Conservation (phyloP, 345 rosid species). For the Noccaea bulbosa region DNA sequence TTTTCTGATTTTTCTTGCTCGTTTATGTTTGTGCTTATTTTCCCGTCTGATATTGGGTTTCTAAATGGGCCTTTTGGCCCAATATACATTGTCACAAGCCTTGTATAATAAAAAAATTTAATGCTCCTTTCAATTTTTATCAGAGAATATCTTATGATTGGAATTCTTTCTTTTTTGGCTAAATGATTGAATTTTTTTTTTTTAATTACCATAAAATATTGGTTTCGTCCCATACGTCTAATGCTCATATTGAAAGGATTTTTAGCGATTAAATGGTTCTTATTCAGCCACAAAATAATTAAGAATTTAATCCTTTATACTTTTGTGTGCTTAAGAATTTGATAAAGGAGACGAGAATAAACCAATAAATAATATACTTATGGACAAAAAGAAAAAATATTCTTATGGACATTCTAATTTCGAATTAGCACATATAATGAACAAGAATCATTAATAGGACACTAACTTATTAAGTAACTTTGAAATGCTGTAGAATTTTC, state of each 20-base stretch:
- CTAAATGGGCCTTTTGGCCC: slow-evolving; percentile 29
- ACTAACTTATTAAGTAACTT: too few relatives aligned
- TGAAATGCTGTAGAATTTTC: too few relatives aligned
- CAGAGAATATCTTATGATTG: neutral
- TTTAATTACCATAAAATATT: too few relatives aligned
- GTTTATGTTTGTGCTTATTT: neutral
- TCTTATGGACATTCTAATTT: slow-evolving; percentile 20
- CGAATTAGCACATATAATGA: neutral
- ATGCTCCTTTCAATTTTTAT: too few relatives aligned
- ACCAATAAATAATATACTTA: neutral
- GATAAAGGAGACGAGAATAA: neutral
- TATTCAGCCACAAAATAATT: neutral
- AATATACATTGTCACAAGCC: neutral
- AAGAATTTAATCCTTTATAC: neutral
- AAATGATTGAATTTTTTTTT: too few relatives aligned
- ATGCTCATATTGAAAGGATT: too few relatives aligned
- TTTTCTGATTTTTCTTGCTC: neutral
- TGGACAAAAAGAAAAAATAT: too few relatives aligned
- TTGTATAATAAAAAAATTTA: too few relatives aligned
- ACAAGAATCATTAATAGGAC: neutral
- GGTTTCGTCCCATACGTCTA: neutral
- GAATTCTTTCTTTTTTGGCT: neutral
- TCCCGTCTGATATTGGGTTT: slow-evolving; percentile 27
- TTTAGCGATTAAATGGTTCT: neutral
- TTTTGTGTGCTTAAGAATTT: neutral